Base-by-base conservation (phyloP, 768 basidiomycete species). In the Kwoniella newhampshirensis region DNA sequence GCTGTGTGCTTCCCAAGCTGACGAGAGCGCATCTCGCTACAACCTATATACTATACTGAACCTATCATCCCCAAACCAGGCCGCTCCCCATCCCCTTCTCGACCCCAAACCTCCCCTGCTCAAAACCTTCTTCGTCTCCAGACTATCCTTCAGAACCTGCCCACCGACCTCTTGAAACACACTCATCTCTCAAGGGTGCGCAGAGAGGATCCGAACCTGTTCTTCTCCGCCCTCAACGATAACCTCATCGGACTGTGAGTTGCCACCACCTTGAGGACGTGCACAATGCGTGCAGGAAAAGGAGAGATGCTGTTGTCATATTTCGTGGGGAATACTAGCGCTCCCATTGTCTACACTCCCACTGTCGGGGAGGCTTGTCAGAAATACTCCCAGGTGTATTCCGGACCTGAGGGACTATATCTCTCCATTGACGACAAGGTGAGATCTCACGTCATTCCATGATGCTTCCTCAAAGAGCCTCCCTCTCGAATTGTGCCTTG, bases 351-450 rank as follows among this genome's bases (percentile, higher is more conserved):
- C 53, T 94, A 93, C 74, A 94, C 91, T 0, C 91, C 91, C 0
- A 90, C 88, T 13, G 90, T 94, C 26, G 91, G 91, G 23, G 89
- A 93, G 66, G 91, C 91, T 2, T 92, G 90, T 71, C 73, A 89
- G 63, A 86, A 89, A 68, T 91, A 84, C 78, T 87, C 86, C 20
- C 84, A 86, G 59, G 89, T 86, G 63, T 66, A 48, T 57, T 39
- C 37, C n/a, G 88, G 86, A 86, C 74, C 76, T 35, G 77, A 78
- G 37, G 77, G 78, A 26, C 72, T 80, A 15, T 80, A 77, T 68
- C 63, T 96, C 63, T 88, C 88, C 23, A 82, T 89, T 67, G 84
- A 84, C 53, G 89, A 97, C 78, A 88, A 87, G 72, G 91, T 89
- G 42, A 86, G n/a, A n/a, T n/a, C n/a, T n/a, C n/a, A n/a, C n/a